A percentile compares a stretch with the other conserved stretches of the same genome.
Conservation (phyloP, 495 filamentous ascomycete genomes). For the Aspergillus panamensis region DNA sequence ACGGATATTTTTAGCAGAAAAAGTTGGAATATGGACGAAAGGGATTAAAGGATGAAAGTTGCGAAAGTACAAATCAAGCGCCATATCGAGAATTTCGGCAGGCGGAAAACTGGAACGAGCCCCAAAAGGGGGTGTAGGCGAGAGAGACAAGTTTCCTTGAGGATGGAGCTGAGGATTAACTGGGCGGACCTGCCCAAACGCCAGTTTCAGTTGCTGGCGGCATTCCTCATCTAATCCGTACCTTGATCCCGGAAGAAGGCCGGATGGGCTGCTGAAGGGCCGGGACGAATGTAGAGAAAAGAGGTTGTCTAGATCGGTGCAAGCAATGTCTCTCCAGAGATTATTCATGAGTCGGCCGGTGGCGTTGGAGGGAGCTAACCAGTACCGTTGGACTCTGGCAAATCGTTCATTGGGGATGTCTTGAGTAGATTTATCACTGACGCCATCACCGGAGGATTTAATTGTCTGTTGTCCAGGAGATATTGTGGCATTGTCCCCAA, state of each 20-base stretch:
- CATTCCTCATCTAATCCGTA: conserved; percentile 51
- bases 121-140: conserved; percentile 27
- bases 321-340: conserved; percentile 46
- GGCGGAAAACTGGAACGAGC: conserved; percentile 42
- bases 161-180: conserved; percentile 25
- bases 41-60: conserved; percentile 50
- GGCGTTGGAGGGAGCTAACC: conserved; percentile 43
- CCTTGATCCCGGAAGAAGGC: conserved; percentile 36
- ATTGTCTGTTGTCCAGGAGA: conserved; percentile 24
- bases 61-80: conserved; percentile 52
- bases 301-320: conserved; percentile 42
- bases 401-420: conserved; percentile 49
- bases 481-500: conserved; percentile 27
- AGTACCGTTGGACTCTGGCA: conserved; percentile 47
- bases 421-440: conserved; percentile 27
- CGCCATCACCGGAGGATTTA: conserved; percentile 28
- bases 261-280: conserved; percentile 21
- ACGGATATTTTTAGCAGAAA: conserved; percentile 44
- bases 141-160: conserved; percentile 23
- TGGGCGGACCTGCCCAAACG: conserved; percentile 30
- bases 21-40: conserved; percentile 50
- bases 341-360: conserved; percentile 47
- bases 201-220: conserved; percentile 39
- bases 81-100: conserved; percentile 53
- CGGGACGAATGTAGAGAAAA: conserved; percentile 35